Evolutionary conservation across 345 rosid genomes (phyloP), one percentile per base, ranked within the genome.

Genomic region (Microcos paniculata): DNA sequence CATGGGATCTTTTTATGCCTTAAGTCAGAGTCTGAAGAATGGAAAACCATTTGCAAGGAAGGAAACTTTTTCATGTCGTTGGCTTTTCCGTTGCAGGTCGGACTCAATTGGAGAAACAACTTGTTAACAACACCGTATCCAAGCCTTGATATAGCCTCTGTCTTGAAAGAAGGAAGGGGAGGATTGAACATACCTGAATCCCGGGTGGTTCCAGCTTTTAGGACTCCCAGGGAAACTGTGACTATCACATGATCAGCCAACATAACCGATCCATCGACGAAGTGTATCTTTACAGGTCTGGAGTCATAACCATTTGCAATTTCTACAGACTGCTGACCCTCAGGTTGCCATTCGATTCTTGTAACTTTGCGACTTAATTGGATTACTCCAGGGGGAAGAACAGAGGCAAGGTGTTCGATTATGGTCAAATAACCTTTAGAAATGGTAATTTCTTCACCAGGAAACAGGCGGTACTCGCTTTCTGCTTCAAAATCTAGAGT

Each of bases 61-160:
- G 98, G 97, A 73, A 91, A 91, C 35, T 79, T 82, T 76, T 40
- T 58, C 18, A 18, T 18, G 28, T 65, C 75, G 9, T 48, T 75
- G 21, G 75, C 79, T 42, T 85, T 76, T 61, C 43, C 76, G 28
- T 78, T 83, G 19, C 70, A 31, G 23, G 55, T 73, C 40, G 85
- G 72, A 76, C 84, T 80, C 78, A 85, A 10, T 84, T 89, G 87
- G 10, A 96, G 81, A 62, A 96, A 96, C 78, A 96, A 45, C 87
- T 96, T 96, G 89, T 96, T 96, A 57, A 96, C 99, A 73, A 90
- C 98, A 55, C 99, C 99, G 38, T 48, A 96, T 9, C 99, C 99
- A 4, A 96, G 85, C 62, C 94, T 91, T 61, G 85, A 85, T 21
- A 96, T 96, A 5, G 98, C 99, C 30, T 88, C 86, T 1, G 81